phyloP scores from a whole-genome alignment of 352 stramenopile genomes.

The Lagenidium giganteum region DNA sequence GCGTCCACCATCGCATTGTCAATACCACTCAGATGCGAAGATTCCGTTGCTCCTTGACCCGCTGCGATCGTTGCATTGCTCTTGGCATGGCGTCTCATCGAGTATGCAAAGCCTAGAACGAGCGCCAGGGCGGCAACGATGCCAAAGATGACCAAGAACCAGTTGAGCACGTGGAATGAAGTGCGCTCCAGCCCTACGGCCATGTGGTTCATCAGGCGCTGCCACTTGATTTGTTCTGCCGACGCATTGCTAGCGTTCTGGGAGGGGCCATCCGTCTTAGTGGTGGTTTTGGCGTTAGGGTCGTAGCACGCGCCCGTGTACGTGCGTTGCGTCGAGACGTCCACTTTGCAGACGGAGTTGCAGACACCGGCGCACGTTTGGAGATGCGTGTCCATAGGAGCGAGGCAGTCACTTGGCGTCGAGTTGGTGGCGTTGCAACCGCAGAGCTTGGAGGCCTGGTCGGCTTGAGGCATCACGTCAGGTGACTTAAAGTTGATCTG shows the following conservation, averaged over 20 bases:
- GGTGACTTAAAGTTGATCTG: conserved; percentile 63
- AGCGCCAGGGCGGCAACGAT: conserved; percentile 26
- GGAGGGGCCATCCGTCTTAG: no score
- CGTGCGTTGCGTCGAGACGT: conserved; percentile 23
- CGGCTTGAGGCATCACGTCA: conserved; percentile 16
- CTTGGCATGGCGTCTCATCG: conserved; percentile 23
- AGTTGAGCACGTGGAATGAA: conserved; percentile 40
- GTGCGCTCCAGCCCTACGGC: conserved; percentile 28
- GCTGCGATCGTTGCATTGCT: no score
- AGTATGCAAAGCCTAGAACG: conserved; percentile 33
- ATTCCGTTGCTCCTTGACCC: conserved; percentile 19
- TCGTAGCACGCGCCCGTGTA: conserved; percentile 38
- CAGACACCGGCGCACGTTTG: conserved; percentile 48
- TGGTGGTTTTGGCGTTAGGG: conserved; percentile 13
- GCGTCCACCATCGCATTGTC: no score
- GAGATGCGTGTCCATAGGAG: conserved; percentile 38
- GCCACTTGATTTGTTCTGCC: conserved; percentile 28
- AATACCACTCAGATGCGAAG: no score
- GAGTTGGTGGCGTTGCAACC: conserved; percentile 31
- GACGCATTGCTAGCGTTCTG: conserved; percentile 9
- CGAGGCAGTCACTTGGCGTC: conserved; percentile 34
- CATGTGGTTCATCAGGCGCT: conserved; percentile 30
- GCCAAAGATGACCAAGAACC: conserved; percentile 44
- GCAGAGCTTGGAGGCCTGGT: conserved; percentile 35
- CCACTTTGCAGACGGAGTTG: conserved; percentile 39